Evolutionary conservation across 805 yeast species (phyloP).

Genomic region (Kockiozyma suomiensis): DNA sequence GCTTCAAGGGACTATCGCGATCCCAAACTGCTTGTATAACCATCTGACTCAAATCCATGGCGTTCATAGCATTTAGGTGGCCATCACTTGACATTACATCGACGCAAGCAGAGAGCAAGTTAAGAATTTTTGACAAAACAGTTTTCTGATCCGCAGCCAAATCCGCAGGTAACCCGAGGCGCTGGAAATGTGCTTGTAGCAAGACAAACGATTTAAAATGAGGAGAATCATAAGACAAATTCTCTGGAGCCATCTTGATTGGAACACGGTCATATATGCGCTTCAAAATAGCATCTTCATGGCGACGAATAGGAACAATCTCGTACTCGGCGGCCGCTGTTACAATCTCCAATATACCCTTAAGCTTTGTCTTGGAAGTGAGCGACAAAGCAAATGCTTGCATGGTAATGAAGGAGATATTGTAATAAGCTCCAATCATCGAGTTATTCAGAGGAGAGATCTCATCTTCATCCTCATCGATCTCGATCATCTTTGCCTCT

Average conservation of each 20-base stretch:
- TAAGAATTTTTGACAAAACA: conserved; percentile 54
- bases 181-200: conserved; percentile 78
- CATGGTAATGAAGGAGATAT: conserved; percentile 67
- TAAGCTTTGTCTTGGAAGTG: conserved; percentile 58
- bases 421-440: conserved; percentile 73
- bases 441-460: conserved; percentile 70
- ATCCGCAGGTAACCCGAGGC: conserved; percentile 65
- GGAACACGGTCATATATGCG: conserved; percentile 66
- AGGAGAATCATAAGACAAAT: conserved; percentile 51
- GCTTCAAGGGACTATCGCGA: conserved; percentile 73
- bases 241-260: conserved; percentile 49
- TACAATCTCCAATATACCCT: conserved; percentile 64
- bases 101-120: conserved; percentile 64
- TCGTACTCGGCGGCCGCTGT: conserved; percentile 76
- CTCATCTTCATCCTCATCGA: conserved; percentile 44
- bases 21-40: conserved; percentile 85
- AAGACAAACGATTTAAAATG: conserved; percentile 71
- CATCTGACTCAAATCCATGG: conserved; percentile 90
- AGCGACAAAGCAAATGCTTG: conserved; percentile 57
- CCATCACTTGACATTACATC: conserved; percentile 84
- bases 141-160: conserved; percentile 57
- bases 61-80: conserved; percentile 69
- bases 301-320: conserved; percentile 58
- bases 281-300: conserved; percentile 55
- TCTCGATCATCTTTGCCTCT: conserved; percentile 63